Base-by-base conservation (phyloP, 2,329 filamentous ascomycete genomes). In the Scopulariopsis brevicaulis region DNA sequence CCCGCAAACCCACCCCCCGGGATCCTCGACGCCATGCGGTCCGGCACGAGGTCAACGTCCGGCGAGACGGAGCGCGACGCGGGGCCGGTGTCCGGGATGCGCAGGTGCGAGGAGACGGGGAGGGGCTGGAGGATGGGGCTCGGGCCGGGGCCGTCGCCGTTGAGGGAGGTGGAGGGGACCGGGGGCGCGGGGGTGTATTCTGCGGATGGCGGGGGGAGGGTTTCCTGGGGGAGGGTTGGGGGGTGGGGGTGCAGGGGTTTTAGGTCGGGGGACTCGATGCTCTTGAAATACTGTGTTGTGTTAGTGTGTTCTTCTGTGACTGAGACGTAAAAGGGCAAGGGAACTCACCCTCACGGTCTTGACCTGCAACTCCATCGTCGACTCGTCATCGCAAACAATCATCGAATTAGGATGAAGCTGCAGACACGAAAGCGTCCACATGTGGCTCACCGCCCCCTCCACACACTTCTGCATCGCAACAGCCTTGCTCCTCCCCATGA, bases 351-450 rank as follows among this genome's bases (percentile, higher is more conserved):
- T 82, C 65, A 89, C 86, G 0, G 86, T 89, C 75, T 89, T 89
- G 61, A 89, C 85, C 68, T 85, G 84, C 56, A 89, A 74, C 69
- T 89, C 85, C 15, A 87, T 73, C 1, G 86, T 89, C 18, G 86
- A 85, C 67, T 93, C 89, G 65, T 93, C 88, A 65, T 95, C 90
- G 53, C 87, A 88, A 11, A 93, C 88, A 63, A 94, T 84, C 77
- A 94, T 84, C 57, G 89, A 85, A 65, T 92, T 86, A 3, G 84
- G 86, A 69, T 94, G 90, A 62, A 93, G 74, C 69, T 95, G 90
- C 50, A 95, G 77, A 58, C 83, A 84, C 10, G 89, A 93, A 7
- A 94, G 78, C 1, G 90, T 93, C 89, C 90, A 95, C 87, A 93
- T 93, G 73, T 94, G 90, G 70, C 91, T 93, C 61, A 95, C 82